Evolutionary conservation across 2,329 filamentous ascomycete species (phyloP), one percentile per base, ranked within the genome.

Genomic region (Pyrenophora graminea): DNA sequence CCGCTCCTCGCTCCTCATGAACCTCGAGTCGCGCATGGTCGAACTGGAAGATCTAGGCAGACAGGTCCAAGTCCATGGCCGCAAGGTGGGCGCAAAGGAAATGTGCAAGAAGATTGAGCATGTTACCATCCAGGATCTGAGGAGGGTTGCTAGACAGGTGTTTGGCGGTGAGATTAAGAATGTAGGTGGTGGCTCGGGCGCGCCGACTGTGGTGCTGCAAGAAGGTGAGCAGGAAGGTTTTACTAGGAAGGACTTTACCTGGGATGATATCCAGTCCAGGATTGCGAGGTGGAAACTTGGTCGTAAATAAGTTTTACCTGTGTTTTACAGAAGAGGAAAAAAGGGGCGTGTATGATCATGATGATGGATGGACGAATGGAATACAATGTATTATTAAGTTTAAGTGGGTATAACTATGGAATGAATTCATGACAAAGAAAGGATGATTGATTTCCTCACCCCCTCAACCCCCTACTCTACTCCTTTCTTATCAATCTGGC

Each of bases 51-150:
- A 99, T 71, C 82, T 99, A 0, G 94, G 94, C 18, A 80, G 94
- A 56, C 93, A 97, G 73, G 91, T 99, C 9, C 94, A 97, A 78
- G 90, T 97, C n/a, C 92, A 97, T 70, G 94, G 93, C 18, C 84
- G 85, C 61, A 96, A 97, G 77, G 85, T 97, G 6, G 89, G 93
- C 1, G 92, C 97, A 6, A 85, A 85, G 60, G 92, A 97, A 70
- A 97, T 99, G 93, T 96, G 93, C 69, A 79, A 79, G 43, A 85
- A 86, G 69, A 99, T 99, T 61, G 90, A 96, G 68, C 80, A 79
- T 5, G 79, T 99, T 49, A 95, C 89, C 0, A 84, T 96, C 0
- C 66, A 83, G 8, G 94, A 99, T 72, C 77, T 99, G 58, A 81
- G 90, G 27, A 81, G 91, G 41, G 93, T 97, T 3, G 94, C 94